phyloP scores from a whole-genome alignment of 202 grass and related monocot genomes.

The Eragrostis tef region DNA sequence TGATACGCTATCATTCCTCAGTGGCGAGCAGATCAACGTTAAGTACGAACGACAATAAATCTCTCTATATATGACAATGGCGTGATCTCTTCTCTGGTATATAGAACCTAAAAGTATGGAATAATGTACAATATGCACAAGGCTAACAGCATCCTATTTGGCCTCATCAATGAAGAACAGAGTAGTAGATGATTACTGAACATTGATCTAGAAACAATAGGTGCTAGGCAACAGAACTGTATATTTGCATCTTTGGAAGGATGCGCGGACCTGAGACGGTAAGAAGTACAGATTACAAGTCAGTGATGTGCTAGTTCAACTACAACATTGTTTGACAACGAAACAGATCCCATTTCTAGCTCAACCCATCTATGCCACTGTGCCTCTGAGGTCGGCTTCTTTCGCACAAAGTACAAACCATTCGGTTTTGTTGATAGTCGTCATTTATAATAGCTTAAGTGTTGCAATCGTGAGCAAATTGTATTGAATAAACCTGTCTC shows the following conservation, averaged over 20 bases:
- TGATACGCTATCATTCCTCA: neutral
- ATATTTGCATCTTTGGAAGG: slow-evolving; percentile 6
- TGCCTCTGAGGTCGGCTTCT: neutral
- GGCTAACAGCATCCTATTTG: slow-evolving; percentile 17
- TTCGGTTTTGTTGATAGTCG: neutral
- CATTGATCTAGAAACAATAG: neutral
- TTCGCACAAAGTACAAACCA: neutral
- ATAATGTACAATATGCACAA: neutral
- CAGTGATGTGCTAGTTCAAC: neutral
- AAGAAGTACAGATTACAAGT: neutral
- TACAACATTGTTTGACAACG: neutral
- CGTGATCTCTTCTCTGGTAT: neutral
- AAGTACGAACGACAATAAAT: neutral
- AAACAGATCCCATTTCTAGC: neutral
- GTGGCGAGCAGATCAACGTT: neutral
- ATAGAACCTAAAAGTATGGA: slow-evolving; percentile 11
- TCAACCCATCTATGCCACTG: neutral
- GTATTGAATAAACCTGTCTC: neutral
- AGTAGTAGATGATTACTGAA: neutral
- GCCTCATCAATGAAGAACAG: neutral
- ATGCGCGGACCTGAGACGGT: neutral
- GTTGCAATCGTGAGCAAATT: neutral
- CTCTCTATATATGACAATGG: neutral
- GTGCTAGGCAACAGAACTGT: neutral
- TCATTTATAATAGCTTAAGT: neutral